Base-by-base conservation (phyloP, 768 basidiomycete species). In the Boletus sp. region DNA sequence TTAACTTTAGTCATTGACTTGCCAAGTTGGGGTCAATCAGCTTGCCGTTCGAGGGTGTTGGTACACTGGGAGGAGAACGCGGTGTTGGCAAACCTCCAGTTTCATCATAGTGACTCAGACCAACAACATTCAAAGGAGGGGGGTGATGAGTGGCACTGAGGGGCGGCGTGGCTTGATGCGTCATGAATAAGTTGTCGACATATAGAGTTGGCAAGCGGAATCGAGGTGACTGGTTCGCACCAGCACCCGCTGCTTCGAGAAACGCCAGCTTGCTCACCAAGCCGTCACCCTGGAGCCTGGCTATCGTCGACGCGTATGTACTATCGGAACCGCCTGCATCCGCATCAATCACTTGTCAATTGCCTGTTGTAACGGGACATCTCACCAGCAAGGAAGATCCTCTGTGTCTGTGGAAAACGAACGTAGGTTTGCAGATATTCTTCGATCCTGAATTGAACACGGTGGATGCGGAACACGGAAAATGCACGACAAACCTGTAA, bases 401-500 rank as follows among this genome's bases (percentile, higher is more conserved):
- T 82, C 41, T 87, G 73, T 8, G 88, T 90, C 67, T 91, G 89
- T 10, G 89, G 86, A 65, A 90, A 85, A 58, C 83, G 80, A 48
- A 80, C 77, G 69, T 82, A 90, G 14, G 85, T 86, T 68, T 86
- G 80, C 46, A 92, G 72, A 69, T 87, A 85, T 70, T 89, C 89
- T 90, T 59, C 57, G 18, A 55, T 50, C 48, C n/a, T 39, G 32
- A 10, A 18, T 45, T 58, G 4, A 55, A 42, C 50, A 39, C 53
- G 32, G 5, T 30, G 10, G 15, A 29, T 8, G 20, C 24, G 30
- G 10, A n/a, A 50, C 63, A 42, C 42, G 12, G 11, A 12, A 46
- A 36, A 29, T 3, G 18, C 3, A 49, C 7, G 15, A 52, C 71
- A 10, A 2, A 88, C 90, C 90, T 77, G 82, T 83, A 56, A 92